Conservation (phyloP, 305 asterid genomes). For the Fraxinus greggii region DNA sequence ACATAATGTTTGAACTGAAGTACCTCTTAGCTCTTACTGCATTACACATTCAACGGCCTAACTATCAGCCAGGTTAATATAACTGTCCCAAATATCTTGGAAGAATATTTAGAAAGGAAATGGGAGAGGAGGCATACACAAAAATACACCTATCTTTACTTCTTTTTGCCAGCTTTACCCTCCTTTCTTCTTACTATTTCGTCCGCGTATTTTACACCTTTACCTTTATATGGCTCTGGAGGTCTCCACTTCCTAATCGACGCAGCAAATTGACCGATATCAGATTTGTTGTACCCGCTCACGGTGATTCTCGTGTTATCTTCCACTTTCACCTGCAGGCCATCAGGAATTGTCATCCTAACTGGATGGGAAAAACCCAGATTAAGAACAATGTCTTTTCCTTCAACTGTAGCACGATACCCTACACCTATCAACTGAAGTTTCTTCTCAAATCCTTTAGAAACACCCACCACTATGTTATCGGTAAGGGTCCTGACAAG, state of each 20-base stretch:
- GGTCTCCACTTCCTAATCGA: constrained; percentile 96
- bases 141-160: constrained; percentile 32
- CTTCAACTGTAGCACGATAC: constrained; percentile 85
- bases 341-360: constrained; percentile 70
- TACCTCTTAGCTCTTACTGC: background rate
- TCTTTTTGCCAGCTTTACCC: constrained; percentile 97
- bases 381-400: constrained; percentile 77
- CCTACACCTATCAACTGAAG: constrained; percentile 93
- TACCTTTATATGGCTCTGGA: constrained; percentile 97
- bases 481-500: constrained; percentile 84
- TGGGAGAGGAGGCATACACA: constrained; percentile 1
- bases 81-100: constrained; percentile 5
- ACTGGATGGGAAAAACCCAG: constrained; percentile 97
- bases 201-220: constrained; percentile 90
- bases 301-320: constrained; percentile 82
- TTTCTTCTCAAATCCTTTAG: constrained; percentile 91
- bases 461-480: constrained; percentile 95
- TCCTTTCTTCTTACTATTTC: constrained; percentile 92
- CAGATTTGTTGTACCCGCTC: constrained; percentile 80
- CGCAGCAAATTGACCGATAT: constrained; percentile 89
- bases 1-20: background rate
- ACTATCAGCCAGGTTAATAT: background rate
- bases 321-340: constrained; percentile 82
- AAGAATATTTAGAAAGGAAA: constrained; percentile 27
- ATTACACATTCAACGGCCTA: background rate